Percentiles rank a stretch among this genome's conserved stretches.
Evolutionary conservation across 1,139 yeast genomes (phyloP).

Genomic region (Sporopachydermia cereana): DNA sequence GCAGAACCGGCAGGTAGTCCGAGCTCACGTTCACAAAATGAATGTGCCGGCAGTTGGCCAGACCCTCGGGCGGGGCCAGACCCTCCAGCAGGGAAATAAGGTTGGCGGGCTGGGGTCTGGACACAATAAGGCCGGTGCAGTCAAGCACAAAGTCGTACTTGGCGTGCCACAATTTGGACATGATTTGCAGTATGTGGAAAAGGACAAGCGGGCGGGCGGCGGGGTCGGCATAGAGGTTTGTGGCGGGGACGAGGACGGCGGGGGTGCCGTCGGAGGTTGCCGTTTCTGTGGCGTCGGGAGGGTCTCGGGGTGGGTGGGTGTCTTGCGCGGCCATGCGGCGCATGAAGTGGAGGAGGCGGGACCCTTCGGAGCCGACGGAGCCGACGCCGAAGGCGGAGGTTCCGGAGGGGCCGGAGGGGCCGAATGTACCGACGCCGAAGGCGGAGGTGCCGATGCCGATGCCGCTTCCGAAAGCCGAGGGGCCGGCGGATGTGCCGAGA

Average conservation of each 20-base stretch:
- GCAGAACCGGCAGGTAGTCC: conserved; percentile 26
- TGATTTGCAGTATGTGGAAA: conserved; percentile 54
- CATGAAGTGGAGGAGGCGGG: not conserved
- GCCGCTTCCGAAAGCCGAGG: not conserved
- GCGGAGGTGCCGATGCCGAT: not conserved
- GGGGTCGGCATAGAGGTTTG: conserved; percentile 30
- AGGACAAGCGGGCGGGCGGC: conserved; percentile 45
- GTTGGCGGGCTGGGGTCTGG: conserved; percentile 24
- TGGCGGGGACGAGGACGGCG: conserved; percentile 43
- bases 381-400: not conserved
- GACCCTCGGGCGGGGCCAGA: conserved; percentile 30
- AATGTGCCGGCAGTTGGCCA: conserved; percentile 41
- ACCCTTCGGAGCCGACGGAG: not conserved
- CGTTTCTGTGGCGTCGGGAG: conserved; percentile 34
- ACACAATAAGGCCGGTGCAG: conserved; percentile 46
- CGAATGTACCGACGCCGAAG: not conserved
- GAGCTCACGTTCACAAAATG: conserved; percentile 55
- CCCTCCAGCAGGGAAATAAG: conserved; percentile 26
- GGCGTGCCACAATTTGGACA: conserved; percentile 64
- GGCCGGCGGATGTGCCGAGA: not conserved
- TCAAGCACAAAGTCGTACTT: conserved; percentile 56
- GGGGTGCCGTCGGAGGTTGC: conserved; percentile 68
- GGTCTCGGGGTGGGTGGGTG: not conserved
- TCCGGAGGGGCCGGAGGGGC: not conserved
- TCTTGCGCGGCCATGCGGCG: conserved; percentile 3